These are phyloP conservation scores for Kalanchoe fedtschenkoi DNA, from an alignment of 164 flowering plant species.

Conservation along the genomic window DNA sequence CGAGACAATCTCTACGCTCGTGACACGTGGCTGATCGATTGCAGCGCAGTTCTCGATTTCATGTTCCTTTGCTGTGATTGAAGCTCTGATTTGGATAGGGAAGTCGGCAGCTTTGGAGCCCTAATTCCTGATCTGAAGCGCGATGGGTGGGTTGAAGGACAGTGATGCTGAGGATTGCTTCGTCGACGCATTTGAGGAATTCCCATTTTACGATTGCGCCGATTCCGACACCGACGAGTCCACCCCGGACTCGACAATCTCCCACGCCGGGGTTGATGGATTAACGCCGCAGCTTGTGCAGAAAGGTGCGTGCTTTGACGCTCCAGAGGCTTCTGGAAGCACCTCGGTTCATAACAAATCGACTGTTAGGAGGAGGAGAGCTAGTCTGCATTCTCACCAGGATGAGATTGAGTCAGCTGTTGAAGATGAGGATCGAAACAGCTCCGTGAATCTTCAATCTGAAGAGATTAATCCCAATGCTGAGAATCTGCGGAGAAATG, in stretches of 20 bases:
- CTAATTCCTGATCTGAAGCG: background rate
- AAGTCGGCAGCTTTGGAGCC: background rate
- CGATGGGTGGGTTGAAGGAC: background rate
- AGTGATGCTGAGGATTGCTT: background rate
- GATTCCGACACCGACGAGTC: constrained; percentile 11
- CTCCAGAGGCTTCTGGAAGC: background rate
- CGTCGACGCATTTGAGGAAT: background rate
- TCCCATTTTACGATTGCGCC: constrained; percentile 25
- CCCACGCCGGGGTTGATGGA: background rate
- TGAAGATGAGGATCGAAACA: background rate
- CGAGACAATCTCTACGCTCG: no score
- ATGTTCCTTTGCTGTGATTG: no score
- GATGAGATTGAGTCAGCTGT: background rate
- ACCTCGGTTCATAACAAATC: background rate
- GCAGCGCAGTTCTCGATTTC: no score
- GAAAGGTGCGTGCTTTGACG: background rate
- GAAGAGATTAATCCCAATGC: background rate
- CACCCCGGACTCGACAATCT: constrained; percentile 14
- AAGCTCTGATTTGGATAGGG: background rate
- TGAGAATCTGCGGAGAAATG: constrained; percentile 10
- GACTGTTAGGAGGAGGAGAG: background rate
- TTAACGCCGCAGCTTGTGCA: background rate
- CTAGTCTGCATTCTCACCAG: background rate
- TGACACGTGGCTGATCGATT: no score
- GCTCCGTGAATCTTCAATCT: no score